phyloP scores from a whole-genome alignment of 441 rosid genomes.

The Gossypium davidsonii region DNA sequence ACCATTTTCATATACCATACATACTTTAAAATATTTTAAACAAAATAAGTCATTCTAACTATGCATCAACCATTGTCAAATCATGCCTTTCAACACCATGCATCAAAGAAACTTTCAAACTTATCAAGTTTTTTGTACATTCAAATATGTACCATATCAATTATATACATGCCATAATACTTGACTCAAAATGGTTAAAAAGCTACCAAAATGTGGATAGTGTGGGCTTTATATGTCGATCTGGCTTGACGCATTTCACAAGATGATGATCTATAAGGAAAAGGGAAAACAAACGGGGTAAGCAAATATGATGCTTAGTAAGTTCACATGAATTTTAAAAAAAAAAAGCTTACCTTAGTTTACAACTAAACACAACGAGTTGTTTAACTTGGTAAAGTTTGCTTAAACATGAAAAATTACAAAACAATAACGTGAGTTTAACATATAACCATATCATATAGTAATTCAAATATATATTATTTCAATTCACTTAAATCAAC shows the following conservation, averaged over 20 bases:
- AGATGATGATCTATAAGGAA: neutral
- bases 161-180: neutral
- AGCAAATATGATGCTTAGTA: neutral
- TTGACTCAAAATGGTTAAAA: neutral
- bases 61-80: neutral
- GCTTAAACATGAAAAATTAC: neutral
- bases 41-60: neutral
- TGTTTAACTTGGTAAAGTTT: neutral
- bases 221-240: neutral
- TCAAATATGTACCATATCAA: neutral
- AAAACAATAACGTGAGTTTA: neutral
- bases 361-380: neutral
- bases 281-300: neutral
- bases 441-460: neutral
- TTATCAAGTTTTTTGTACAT: neutral
- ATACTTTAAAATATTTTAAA: neutral
- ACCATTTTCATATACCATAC: neutral
- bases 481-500: neutral
- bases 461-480: neutral
- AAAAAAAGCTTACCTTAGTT: neutral
- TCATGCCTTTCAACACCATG: neutral
- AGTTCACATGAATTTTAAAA: neutral
- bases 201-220: neutral
- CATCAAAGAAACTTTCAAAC: neutral
- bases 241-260: neutral